Evolutionary conservation across 1,139 yeast species (phyloP), one percentile per base, ranked within the genome.

Genomic region (Meyerozyma athensensis): DNA sequence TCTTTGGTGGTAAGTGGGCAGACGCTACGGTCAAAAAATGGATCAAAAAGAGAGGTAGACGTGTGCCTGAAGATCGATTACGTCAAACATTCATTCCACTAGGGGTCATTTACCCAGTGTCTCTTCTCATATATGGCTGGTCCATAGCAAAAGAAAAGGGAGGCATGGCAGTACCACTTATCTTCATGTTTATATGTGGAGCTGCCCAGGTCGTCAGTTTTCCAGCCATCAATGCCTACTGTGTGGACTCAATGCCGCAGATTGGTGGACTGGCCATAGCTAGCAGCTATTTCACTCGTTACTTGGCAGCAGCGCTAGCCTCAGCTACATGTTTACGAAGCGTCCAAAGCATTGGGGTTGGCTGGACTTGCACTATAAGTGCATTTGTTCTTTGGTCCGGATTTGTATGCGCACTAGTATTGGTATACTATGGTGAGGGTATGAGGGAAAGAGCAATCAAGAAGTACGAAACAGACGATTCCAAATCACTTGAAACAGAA

Each of bases 221-320:
- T 45, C 78, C 81, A 1, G 65, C 74, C 14, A 49, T 71, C 18
- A 76, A 76, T 46, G 66, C 79, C 6, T 76, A 76, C 47, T 74
- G 80, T 52, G 75, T 74, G 10, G 81, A 76, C 49, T 68, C 74
- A 2, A 62, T 75, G 67, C 79, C 80, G 2, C 65, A 69, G 34
- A 48, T 74, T 30, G 65, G 65, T 22, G 77, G 80, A 14, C 79
- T 72, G 47, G 79, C 75, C 1, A 68, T 76, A 32, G 77, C 72
- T 0, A 68, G 74, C 12, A 75, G 75, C 46, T 76, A 76, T 41
- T 65, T 72, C 38, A 56, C 70, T 1, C 53, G 81, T 38, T 75
- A 68, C 45, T 42, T 72, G 2, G 71, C 74, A 4, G 76, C 74
- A 12, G 78, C 77, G 1, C 53, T 75, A 9, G 74, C 74, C 0